phyloP scores from a whole-genome alignment of 2,329 filamentous ascomycete species.

The Aspergillus sojae region DNA sequence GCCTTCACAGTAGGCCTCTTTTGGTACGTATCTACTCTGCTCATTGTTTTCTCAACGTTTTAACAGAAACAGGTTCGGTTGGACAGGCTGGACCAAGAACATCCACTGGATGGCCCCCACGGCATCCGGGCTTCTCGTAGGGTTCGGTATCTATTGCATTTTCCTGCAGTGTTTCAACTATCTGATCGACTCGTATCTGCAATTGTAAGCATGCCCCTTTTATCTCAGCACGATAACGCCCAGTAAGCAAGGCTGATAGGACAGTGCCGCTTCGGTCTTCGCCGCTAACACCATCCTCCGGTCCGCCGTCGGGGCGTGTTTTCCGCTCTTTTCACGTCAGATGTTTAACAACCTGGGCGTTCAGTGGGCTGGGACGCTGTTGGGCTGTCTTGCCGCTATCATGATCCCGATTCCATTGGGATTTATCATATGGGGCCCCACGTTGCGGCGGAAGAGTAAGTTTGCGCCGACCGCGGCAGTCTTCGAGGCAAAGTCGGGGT shows the following conservation, averaged over 20 bases:
- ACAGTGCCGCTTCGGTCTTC: slow-evolving; percentile 41
- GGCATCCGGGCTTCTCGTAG: slow-evolving; percentile 33
- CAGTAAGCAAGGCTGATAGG: slow-evolving; percentile 13
- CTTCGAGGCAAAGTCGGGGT: slow-evolving; percentile 18
- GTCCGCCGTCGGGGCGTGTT: slow-evolving; percentile 37
- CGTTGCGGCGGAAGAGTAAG: slow-evolving; percentile 31
- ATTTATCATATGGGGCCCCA: slow-evolving; percentile 35
- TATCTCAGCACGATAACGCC: not conserved
- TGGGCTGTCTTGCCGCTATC: slow-evolving; percentile 39
- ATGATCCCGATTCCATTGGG: slow-evolving; percentile 43
- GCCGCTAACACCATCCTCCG: slow-evolving; percentile 44
- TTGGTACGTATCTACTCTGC: slow-evolving; percentile 26
- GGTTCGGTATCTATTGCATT: slow-evolving; percentile 37
- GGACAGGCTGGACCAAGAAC: slow-evolving; percentile 35
- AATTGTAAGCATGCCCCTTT: slow-evolving; percentile 33
- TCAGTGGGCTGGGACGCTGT: slow-evolving; percentile 42
- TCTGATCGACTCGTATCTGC: slow-evolving; percentile 43
- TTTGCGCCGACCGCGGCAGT: slow-evolving; percentile 25
- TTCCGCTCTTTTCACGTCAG: slow-evolving; percentile 40
- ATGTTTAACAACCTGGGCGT: slow-evolving; percentile 42
- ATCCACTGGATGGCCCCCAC: slow-evolving; percentile 42
- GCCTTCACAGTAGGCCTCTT: slow-evolving; percentile 40
- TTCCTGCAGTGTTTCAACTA: slow-evolving; percentile 42
- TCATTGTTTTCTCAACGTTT: not conserved
- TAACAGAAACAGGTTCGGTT: slow-evolving; percentile 28